phyloP scores from a whole-genome alignment of 1,284 basidiomycete species.

The Papiliotrema laurentii region DNA sequence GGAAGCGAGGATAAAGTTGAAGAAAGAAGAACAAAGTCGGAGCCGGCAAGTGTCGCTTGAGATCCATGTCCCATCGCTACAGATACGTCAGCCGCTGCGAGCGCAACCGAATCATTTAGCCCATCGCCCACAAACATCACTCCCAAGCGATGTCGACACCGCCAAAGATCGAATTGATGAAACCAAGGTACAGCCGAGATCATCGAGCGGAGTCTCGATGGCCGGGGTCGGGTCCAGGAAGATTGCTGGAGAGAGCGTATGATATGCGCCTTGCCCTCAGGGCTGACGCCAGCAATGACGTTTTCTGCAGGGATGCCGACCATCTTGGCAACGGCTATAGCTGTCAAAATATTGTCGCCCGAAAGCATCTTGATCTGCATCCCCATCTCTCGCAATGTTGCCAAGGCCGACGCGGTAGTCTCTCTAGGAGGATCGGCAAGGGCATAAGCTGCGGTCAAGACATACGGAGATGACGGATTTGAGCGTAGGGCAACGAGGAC shows the following conservation, averaged over 20 bases:
- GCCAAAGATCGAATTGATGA: not conserved
- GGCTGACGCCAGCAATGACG: conserved; percentile 61
- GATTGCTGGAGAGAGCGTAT: conserved; percentile 49
- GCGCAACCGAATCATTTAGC: conserved; percentile 72
- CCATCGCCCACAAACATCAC: conserved; percentile 55
- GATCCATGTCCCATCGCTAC: conserved; percentile 61
- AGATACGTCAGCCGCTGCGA: conserved; percentile 65
- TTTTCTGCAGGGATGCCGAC: conserved; percentile 37
- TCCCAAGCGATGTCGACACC: conserved; percentile 3
- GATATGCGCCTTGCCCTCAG: conserved; percentile 56
- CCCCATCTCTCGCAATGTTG: conserved; percentile 53
- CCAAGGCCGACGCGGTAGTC: conserved; percentile 58
- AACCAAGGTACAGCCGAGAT: not conserved
- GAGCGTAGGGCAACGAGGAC: conserved; percentile 56
- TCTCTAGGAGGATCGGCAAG: conserved; percentile 63
- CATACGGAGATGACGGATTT: no score
- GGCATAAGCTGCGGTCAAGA: conserved; percentile 59
- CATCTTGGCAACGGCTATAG: conserved; percentile 37
- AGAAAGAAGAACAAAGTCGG: conserved; percentile 65
- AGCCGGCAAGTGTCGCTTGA: conserved; percentile 64
- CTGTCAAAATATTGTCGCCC: conserved; percentile 53
- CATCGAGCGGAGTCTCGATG: not conserved
- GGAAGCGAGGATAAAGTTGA: conserved; percentile 53
- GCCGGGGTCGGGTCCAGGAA: not conserved
- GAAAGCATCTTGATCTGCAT: conserved; percentile 71